phyloP scores from a whole-genome alignment of 805 yeast genomes.

The Saccharomycopsis fibuligera region DNA sequence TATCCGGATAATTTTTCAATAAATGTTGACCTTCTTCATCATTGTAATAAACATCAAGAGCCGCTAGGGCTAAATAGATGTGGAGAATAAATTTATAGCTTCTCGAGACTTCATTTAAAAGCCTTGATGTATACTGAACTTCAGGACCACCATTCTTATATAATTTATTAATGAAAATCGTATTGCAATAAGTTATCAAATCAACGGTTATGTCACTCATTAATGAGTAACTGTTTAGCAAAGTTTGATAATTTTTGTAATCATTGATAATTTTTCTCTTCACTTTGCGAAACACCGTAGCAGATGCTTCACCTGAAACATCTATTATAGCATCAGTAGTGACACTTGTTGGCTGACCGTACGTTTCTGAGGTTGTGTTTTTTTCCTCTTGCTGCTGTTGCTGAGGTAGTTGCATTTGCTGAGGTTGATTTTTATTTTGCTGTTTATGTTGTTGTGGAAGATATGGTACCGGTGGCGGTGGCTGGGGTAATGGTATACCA shows the following conservation, averaged over 20 bases:
- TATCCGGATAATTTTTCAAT: neutral
- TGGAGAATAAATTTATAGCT: slow-evolving; percentile 8
- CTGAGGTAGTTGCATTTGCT: no score
- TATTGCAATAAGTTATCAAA: slow-evolving; percentile 4
- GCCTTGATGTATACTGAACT: neutral
- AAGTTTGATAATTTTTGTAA: neutral
- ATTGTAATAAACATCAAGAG: slow-evolving; percentile 10
- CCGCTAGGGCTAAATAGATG: slow-evolving; percentile 9
- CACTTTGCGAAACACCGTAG: no score
- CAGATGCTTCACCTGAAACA: no score
- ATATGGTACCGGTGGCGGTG: no score
- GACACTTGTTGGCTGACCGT: no score
- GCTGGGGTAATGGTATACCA: no score
- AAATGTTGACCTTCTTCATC: slow-evolving; percentile 2
- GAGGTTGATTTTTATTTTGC: no score
- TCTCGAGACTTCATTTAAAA: slow-evolving; percentile 3
- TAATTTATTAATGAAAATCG: neutral
- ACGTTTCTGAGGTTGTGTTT: no score
- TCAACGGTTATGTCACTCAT: slow-evolving; percentile 9
- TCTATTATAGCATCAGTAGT: no score
- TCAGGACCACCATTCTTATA: slow-evolving; percentile 1
- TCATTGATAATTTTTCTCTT: neutral
- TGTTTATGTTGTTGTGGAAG: no score
- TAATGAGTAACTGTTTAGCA: neutral
- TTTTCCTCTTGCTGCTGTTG: no score